These are phyloP conservation scores for Didymella arachidicola DNA, from an alignment of 2,329 filamentous ascomycete species.

Conservation along the genomic window DNA sequence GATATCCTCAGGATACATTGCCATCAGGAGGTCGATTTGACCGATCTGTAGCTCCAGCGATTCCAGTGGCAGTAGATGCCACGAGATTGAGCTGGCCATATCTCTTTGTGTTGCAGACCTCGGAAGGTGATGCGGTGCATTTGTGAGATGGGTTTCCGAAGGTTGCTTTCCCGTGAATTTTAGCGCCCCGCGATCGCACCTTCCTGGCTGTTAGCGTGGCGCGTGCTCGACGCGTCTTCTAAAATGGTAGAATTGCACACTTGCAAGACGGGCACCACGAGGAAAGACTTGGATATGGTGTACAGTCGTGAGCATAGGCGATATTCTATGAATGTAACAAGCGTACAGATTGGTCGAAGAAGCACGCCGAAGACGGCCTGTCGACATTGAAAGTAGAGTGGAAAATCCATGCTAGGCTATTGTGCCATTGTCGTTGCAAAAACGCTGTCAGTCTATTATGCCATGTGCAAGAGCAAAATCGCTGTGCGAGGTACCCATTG, in stretches of 20 bases:
- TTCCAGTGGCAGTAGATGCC: conserved; percentile 32
- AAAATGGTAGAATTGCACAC: too few relatives aligned
- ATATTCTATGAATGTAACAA: conserved; percentile 2
- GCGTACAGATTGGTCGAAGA: not conserved
- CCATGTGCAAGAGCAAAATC: not conserved
- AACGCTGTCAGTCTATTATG: conserved; percentile 16
- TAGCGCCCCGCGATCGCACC: conserved; percentile 16
- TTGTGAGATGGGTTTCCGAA: not conserved
- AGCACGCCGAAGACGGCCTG: not conserved
- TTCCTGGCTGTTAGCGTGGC: conserved; percentile 9
- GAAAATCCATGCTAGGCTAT: not conserved
- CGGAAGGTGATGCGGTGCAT: not conserved
- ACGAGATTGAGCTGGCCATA: conserved; percentile 17
- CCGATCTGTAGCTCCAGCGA: conserved; percentile 41
- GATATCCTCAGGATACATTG: conserved; percentile 41
- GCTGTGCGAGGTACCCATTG: conserved; percentile 3
- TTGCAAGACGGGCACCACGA: not conserved
- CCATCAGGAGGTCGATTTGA: conserved; percentile 39
- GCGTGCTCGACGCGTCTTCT: conserved; percentile 1
- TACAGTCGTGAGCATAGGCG: not conserved
- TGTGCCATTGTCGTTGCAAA: not conserved
- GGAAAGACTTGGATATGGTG: not conserved
- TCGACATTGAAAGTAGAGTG: not conserved
- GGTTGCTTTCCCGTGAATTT: not conserved
- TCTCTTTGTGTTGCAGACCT: not conserved